Percentiles rank a stretch among this genome's conserved stretches.
phyloP scores from a whole-genome alignment of 306 rosid species.

The Fragaria ananassa region DNA sequence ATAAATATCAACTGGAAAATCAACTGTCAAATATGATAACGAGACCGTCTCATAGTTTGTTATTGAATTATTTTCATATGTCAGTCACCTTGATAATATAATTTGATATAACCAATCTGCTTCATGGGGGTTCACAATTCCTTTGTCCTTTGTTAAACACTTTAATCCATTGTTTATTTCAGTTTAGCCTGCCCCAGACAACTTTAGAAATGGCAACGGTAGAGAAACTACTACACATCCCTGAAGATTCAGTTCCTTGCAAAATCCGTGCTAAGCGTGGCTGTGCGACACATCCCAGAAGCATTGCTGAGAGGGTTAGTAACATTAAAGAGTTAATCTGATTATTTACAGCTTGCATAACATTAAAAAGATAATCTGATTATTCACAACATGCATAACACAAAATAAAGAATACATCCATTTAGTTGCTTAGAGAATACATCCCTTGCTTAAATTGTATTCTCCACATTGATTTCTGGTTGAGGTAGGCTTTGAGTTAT shows the following conservation, averaged over 20 bases:
- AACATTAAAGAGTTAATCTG: slow-evolving; percentile 1
- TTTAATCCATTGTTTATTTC: slow-evolving; percentile 25
- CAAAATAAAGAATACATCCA: not conserved
- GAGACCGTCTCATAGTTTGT: not conserved
- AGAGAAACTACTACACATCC: slow-evolving; percentile 75
- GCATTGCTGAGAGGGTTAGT: slow-evolving; percentile 93
- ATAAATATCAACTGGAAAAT: not conserved
- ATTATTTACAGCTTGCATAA: not conserved
- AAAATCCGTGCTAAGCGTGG: slow-evolving; percentile 99
- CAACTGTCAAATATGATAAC: not conserved
- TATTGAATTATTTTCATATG: not conserved
- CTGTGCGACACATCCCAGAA: slow-evolving; percentile 96
- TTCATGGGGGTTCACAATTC: not conserved
- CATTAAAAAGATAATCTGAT: not conserved
- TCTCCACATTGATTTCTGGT: not conserved
- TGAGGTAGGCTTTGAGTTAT: not conserved
- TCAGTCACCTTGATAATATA: not conserved
- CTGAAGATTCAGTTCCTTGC: slow-evolving; percentile 90
- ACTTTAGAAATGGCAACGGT: slow-evolving; percentile 72
- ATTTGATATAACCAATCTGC: not conserved
- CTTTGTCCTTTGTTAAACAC: not conserved
- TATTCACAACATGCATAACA: not conserved
- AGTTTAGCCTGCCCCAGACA: slow-evolving; percentile 89
- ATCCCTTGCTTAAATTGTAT: too few species aligned
- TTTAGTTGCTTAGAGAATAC: too few species aligned